phyloP scores from a whole-genome alignment of 805 yeast species.

The Starmerella floricola region DNA sequence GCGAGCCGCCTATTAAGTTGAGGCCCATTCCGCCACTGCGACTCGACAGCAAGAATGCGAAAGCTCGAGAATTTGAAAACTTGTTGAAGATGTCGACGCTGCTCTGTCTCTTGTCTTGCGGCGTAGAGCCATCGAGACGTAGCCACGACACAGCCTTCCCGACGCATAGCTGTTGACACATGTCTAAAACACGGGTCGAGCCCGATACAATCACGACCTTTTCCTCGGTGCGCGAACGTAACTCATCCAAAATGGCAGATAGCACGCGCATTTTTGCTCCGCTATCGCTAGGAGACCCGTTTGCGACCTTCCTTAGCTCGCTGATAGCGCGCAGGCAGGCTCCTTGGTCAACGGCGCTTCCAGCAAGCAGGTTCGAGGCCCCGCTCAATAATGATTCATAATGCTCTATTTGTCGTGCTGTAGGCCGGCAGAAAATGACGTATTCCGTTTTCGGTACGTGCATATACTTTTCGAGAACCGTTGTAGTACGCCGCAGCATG shows the following conservation, averaged over 20 bases:
- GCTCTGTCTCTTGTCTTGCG: constrained; percentile 48
- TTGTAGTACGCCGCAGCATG: constrained; percentile 58
- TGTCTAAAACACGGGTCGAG: constrained; percentile 74
- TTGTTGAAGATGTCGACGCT: constrained; percentile 61
- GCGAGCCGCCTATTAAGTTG: constrained; percentile 79
- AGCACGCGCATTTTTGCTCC: constrained; percentile 60
- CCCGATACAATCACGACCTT: constrained; percentile 80
- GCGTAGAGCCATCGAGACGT: constrained; percentile 78
- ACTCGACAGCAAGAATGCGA: constrained; percentile 69
- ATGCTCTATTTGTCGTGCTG: constrained; percentile 25
- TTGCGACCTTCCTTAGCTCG: constrained; percentile 13
- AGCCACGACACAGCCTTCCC: constrained; percentile 40
- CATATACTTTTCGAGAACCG: constrained; percentile 39
- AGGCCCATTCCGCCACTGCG: constrained; percentile 92
- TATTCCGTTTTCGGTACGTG: constrained; percentile 66
- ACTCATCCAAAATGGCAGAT: constrained; percentile 42
- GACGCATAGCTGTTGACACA: constrained; percentile 47
- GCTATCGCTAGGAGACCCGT: constrained; percentile 1
- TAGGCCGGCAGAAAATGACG: constrained; percentile 68
- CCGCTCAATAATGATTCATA: neutral
- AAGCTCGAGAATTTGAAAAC: constrained; percentile 30
- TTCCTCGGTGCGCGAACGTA: constrained; percentile 40
- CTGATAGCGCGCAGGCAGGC: constrained; percentile 47
- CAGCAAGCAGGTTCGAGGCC: neutral
- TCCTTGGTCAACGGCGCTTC: constrained; percentile 11